Evolutionary conservation across 78 protist species (phyloP), one percentile per base, ranked within the genome.

Genomic region (slime mould (Dictyostelium discoideum)): DNA sequence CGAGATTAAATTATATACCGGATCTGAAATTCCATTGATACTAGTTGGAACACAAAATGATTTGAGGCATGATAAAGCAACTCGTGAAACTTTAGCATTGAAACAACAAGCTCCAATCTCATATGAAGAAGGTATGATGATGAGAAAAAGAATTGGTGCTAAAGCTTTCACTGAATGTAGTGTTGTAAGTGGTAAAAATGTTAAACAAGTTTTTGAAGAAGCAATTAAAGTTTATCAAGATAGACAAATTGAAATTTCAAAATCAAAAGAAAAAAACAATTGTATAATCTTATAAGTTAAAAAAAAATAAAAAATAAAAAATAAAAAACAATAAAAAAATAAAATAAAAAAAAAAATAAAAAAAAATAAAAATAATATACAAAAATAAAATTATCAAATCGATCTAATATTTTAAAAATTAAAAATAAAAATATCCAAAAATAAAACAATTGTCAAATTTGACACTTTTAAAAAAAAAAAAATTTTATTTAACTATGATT

Each of bases 21-120:
- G 65, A 54, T 90, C 97, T 0, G 54, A 86, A 73, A 32, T 46
- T 2, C 99, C 99, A 5, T 92, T 98, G 13, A 85, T 98, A n/a
- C 96, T 98, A 26, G 98, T 97, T 0, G 99, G 98, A 8, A 96
- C 98, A 20, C 98, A 97, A 85, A 60, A 72, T 39, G 99, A 98
- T 90, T 72, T 98, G 18, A n/a, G 97, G 54, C 22, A 18, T 0
- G 97, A 94, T n/a, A 74, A 81, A 54, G 37, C 57, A 32, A 60
- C 85, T 2, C 60, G 87, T 8, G 87, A 80, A 13, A 0, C 1
- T 10, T 48, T 90, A 9, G 67, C 84, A 22, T 13, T 10, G 22
- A 85, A 87, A 83, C 87, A 93, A 46, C 92, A 78, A 54, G 39
- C 48, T 24, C 96, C 96, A 26, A 57, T 93, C 9, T 77, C 96